Conservation (phyloP, 176 grass and related monocot genomes). For the Carex myosuroides region DNA sequence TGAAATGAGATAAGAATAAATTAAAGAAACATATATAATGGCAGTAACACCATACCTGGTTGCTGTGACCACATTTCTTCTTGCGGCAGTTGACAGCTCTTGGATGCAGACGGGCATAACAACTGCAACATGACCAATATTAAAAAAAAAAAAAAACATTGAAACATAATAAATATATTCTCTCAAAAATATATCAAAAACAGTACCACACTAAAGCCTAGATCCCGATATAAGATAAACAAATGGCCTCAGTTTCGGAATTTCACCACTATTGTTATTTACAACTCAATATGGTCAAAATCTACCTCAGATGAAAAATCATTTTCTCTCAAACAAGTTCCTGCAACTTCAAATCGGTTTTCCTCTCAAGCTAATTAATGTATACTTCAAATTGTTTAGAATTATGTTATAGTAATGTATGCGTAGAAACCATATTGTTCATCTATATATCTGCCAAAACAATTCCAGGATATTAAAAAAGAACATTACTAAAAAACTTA, state of each 20-base stretch:
- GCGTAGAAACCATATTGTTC: neutral
- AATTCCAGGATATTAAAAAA: neutral
- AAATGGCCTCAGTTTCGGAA: neutral
- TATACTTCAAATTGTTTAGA: too few relatives aligned
- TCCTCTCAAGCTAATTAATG: too few relatives aligned
- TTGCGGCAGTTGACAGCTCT: constrained; percentile 10
- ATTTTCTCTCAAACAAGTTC: neutral
- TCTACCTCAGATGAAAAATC: neutral
- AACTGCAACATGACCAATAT: neutral
- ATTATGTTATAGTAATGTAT: too few relatives aligned
- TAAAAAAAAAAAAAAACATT: neutral
- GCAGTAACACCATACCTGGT: neutral
- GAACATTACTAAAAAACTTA: too few relatives aligned
- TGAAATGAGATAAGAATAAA: neutral
- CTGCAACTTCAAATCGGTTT: neutral
- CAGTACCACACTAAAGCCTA: too few relatives aligned
- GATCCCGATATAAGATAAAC: neutral
- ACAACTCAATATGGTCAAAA: too few relatives aligned
- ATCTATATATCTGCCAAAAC: neutral
- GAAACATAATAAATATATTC: neutral
- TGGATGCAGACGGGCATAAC: neutral
- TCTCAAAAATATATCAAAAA: too few relatives aligned
- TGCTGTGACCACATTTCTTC: constrained; percentile 13
- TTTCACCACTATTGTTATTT: neutral
- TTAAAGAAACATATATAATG: neutral